Base-by-base conservation (phyloP, 306 rosid genomes). In the Acacia acuminata region DNA sequence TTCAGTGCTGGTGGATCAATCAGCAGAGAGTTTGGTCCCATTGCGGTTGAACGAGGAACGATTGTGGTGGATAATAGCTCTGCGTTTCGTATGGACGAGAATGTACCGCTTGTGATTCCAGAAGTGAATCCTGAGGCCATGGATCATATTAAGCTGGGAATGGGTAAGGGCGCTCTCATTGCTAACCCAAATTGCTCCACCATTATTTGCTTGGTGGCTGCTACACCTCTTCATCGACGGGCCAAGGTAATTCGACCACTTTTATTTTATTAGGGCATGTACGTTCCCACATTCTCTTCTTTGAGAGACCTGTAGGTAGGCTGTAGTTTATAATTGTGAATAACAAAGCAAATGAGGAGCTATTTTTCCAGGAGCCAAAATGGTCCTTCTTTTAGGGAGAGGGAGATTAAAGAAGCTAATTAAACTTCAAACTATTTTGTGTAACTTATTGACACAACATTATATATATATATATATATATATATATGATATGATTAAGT, bases 131-230 rank as follows among this genome's bases (percentile, higher is more conserved):
- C 99, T 17, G 96, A 95, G 25, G 97, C 97, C 0, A 88, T 95
- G 96, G 78, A 70, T 3, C 82, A 88, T 14, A 92, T 95, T 71
- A 93, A 88, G 82, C 77, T 85, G 25, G 98, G 98, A 58, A 85
- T 0, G 4, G 98, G 98, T 10, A 92, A 92, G 73, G 99, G 99
- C 7, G 94, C 94, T 0, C 90, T 95, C 19, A 90, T 95, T 53
- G 97, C 99, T 2, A 95, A 95, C 86, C 99, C 99, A 19, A 93
- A 93, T 89, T 95, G 99, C 89, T 93, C 99, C 36, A 95, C 99
- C 58, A 95, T 95, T 61, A 92, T 95, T 71, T 93, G 98, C 80
- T 91, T 93, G 79, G 81, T 95, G 93, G 99, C 97, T 36, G 98
- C 91, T 63, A 95, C 98, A 1, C 99, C 99, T 77, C 94, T 95